Percentiles rank a stretch among this genome's conserved stretches.
Evolutionary conservation across 768 basidiomycete genomes (phyloP).

Genomic region (Leccinum disarticulatum): DNA sequence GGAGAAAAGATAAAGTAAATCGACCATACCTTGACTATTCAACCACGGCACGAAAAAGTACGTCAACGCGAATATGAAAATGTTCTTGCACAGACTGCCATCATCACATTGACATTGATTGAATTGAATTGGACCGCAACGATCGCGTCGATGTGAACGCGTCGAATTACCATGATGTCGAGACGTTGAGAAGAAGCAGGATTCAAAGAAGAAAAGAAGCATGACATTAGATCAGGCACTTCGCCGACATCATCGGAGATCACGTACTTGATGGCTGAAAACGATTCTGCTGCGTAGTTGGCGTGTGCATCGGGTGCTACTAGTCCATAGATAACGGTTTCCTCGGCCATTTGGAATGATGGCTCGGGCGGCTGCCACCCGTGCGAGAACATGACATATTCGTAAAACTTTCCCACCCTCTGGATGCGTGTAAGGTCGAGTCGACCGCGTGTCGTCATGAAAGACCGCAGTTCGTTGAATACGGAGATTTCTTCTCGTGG

Average conservation of each 20-base stretch:
- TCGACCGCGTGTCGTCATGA: too few relatives aligned
- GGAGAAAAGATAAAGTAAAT: neutral
- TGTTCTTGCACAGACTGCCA: neutral
- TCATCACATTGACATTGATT: neutral
- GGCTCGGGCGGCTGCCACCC: too few relatives aligned
- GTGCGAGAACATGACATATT: too few relatives aligned
- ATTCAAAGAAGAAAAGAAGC: neutral
- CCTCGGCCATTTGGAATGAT: too few relatives aligned
- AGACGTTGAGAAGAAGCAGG: neutral
- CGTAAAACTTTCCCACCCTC: too few relatives aligned
- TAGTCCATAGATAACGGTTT: too few relatives aligned
- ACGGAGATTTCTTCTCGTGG: too few relatives aligned
- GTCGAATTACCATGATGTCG: too few relatives aligned
- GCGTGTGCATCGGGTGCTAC: neutral
- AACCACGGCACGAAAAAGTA: neutral
- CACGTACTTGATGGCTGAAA: neutral
- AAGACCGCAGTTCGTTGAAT: too few relatives aligned
- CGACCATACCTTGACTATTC: neutral
- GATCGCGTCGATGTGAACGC: neutral
- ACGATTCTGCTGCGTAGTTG: neutral
- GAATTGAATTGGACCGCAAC: neutral
- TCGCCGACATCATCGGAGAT: neutral
- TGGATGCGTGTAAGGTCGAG: too few relatives aligned
- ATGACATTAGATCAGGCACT: neutral
- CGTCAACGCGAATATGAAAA: neutral